Conservation (phyloP, 2,329 filamentous ascomycete species). For the Westerdykella ornata region DNA sequence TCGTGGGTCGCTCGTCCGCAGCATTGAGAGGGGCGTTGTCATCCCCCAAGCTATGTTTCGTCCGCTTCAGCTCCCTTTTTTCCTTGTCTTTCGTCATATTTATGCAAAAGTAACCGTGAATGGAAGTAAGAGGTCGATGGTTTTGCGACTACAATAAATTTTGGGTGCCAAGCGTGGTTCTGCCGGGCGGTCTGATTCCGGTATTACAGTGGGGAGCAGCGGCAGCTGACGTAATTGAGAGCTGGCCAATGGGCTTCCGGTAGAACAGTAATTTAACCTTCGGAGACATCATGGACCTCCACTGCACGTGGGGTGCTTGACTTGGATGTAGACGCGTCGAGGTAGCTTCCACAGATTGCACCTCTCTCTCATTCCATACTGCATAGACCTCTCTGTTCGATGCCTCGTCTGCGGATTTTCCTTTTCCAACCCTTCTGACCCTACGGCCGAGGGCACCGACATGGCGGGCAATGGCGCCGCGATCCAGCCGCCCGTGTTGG, state of each 20-base stretch:
- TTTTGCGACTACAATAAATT: not conserved
- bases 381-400: too few species aligned
- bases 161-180: not conserved
- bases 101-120: not conserved
- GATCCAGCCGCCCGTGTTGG: constrained; percentile 25
- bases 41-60: constrained; percentile 20
- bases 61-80: constrained; percentile 19
- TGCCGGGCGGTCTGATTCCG: constrained; percentile 10
- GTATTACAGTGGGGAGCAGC: not conserved
- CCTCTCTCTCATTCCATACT: too few species aligned
- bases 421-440: not conserved
- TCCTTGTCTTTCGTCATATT: constrained; percentile 21
- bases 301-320: too few species aligned
- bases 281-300: too few species aligned
- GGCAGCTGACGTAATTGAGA: too few species aligned
- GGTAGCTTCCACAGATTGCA: too few species aligned
- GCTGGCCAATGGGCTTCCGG: too few species aligned
- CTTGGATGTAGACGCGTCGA: too few species aligned
- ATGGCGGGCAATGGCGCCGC: constrained; percentile 34
- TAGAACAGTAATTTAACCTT: too few species aligned
- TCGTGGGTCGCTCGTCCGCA: constrained; percentile 21
- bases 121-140: not conserved
- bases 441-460: not conserved
- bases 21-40: constrained; percentile 14
- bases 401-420: not conserved